Conservation (phyloP, 179 eudicot species). For the Camellia oleifera region DNA sequence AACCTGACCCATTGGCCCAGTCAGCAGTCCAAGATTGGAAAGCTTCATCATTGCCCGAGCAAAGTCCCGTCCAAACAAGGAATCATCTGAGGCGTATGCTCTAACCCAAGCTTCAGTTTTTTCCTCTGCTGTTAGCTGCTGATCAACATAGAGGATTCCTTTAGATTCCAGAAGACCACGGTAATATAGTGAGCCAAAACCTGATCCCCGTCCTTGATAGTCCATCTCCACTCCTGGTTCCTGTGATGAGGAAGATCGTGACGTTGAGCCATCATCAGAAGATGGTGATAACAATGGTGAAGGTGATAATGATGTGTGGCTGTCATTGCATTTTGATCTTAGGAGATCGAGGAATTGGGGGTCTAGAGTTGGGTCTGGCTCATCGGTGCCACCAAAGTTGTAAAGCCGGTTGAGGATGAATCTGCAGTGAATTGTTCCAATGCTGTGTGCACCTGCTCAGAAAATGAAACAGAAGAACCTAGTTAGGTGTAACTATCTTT, state of each 20-base stretch:
- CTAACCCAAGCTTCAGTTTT: conserved; percentile 54
- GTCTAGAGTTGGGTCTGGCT: conserved; percentile 43
- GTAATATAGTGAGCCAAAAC: conserved; percentile 48
- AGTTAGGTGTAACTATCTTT: not conserved
- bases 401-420: conserved; percentile 44
- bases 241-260: conserved; percentile 13
- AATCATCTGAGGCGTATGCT: conserved; percentile 50
- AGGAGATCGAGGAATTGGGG: conserved; percentile 34
- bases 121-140: conserved; percentile 55
- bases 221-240: conserved; percentile 44
- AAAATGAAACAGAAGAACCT: not conserved
- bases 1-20: conserved; percentile 46
- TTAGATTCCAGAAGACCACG: conserved; percentile 46
- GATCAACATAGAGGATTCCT: conserved; percentile 56
- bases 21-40: conserved; percentile 40
- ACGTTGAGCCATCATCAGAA: conserved; percentile 13
- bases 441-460: conserved; percentile 55
- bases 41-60: conserved; percentile 58
- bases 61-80: conserved; percentile 46
- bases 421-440: conserved; percentile 55
- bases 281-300: conserved; percentile 15
- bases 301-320: conserved; percentile 11
- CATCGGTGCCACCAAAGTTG: conserved; percentile 36
- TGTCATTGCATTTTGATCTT: conserved; percentile 44
- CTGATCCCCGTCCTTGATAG: conserved; percentile 37